phyloP scores from a whole-genome alignment of 2,329 filamentous ascomycete species.

The Davidsoniella eucalypti region DNA sequence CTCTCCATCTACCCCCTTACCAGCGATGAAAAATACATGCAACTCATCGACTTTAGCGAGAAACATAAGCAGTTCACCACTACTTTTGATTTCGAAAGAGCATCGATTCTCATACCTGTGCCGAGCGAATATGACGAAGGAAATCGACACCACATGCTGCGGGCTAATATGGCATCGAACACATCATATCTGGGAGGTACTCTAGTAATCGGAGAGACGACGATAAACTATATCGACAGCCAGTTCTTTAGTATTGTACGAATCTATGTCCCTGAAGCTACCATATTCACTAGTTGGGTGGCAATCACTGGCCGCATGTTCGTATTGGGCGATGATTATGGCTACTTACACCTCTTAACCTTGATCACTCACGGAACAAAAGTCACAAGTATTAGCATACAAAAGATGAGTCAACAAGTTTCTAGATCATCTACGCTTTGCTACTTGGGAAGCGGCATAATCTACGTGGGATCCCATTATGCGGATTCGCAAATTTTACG shows the following conservation, averaged over 20 bases:
- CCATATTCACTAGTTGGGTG: conserved; percentile 85
- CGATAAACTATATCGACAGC: conserved; percentile 72
- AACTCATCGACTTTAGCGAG: conserved; percentile 38
- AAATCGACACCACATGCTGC: conserved; percentile 44
- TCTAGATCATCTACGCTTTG: conserved; percentile 65
- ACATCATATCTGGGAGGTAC: conserved; percentile 51
- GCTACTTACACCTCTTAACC: conserved; percentile 68
- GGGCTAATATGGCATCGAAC: conserved; percentile 26
- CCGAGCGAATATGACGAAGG: conserved; percentile 35
- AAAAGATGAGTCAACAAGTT: conserved; percentile 40
- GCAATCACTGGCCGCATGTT: conserved; percentile 67
- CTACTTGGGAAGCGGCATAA: conserved; percentile 53
- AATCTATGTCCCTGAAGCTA: conserved; percentile 51
- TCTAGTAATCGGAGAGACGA: conserved; percentile 62
- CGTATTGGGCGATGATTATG: conserved; percentile 85
- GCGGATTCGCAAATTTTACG: conserved; percentile 77
- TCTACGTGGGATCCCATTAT: conserved; percentile 85
- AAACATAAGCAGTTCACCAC: conserved; percentile 39
- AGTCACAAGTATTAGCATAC: conserved; percentile 57
- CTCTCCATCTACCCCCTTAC: conserved; percentile 44
- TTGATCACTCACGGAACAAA: conserved; percentile 49
- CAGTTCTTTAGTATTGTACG: conserved; percentile 51
- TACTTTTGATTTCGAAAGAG: conserved; percentile 36
- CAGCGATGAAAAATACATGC: conserved; percentile 37
- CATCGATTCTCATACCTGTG: conserved; percentile 46